Base-by-base conservation (phyloP, 495 filamentous ascomycete genomes). In the Penicillium roqueforti region DNA sequence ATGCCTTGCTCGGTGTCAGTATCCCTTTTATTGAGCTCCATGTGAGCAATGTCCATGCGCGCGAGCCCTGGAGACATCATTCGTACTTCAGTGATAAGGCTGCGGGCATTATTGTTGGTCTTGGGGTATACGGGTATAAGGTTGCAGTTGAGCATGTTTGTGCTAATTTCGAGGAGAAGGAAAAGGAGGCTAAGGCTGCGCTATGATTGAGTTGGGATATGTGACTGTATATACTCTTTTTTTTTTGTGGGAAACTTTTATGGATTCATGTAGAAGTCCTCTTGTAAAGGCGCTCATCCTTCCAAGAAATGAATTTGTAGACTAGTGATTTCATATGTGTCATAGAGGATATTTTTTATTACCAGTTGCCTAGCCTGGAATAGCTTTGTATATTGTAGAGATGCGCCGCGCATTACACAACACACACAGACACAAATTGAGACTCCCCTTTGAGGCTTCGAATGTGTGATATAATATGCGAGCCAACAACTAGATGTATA, bases 21-120 rank as follows among this genome's bases (percentile, higher is more conserved):
- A 82, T 87, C 22, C 85, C 86, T 0, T 89, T 89, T 54, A 76
- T 90, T 32, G 87, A 90, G 73, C 59, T 87, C 13, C 86, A 90
- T 67, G 78, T 87, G 47, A 82, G 69, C 39, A 88, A 89, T 67
- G 77, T 88, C 7, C 83, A 90, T 67, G 78, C 77, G 45, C 65
- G 86, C 10, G 85, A 87, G 72, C 56, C 74, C 8, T 89, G 74
- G 56, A 72, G 85, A 53, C 75, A 82, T 53, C 81, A 86, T 40
- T 84, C 81, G 50, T 88, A 83, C 59, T 74, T 89, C 37, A 83
- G 80, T 58, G 86, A 90, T 67, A 88, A 86, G 71, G 86, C 86
- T 11, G 75, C 76, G 41, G 85, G 78, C 0, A 78, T 87, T 34
- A 82, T 89, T 57, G 84, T 82, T 54, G 86, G 86, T 0, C 60